Evolutionary conservation across 768 basidiomycete species (phyloP).

Genomic region (Inosperma sp.): DNA sequence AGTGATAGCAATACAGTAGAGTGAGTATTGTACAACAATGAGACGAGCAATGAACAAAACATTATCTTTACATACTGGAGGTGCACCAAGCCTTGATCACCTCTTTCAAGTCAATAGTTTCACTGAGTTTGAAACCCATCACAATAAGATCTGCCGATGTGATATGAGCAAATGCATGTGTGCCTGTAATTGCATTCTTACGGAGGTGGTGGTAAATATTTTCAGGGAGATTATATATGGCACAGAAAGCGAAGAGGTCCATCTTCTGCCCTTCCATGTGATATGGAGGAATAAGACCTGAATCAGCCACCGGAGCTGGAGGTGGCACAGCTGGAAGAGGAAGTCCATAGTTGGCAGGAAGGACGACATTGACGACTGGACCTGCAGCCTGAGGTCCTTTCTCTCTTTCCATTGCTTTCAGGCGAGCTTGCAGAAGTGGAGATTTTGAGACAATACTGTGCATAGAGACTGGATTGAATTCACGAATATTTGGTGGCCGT

Average conservation of each 20-base stretch:
- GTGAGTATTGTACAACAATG: not conserved
- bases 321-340: not conserved
- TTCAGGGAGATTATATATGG: not conserved
- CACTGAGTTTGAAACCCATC: conserved; percentile 7
- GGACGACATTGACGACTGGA: conserved; percentile 9
- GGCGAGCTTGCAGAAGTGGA: conserved; percentile 12
- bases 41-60: not conserved
- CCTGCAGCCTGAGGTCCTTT: not conserved
- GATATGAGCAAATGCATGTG: conserved; percentile 5
- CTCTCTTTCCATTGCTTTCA: conserved; percentile 11
- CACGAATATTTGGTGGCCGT: not conserved
- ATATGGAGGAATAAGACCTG: conserved; percentile 10
- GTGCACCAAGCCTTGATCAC: not conserved
- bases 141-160: not conserved
- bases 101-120: conserved; percentile 4
- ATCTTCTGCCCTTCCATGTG: not conserved
- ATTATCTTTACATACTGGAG: not conserved
- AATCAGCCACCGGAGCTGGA: not conserved
- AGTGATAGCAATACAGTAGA: not conserved
- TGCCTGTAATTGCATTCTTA: not conserved
- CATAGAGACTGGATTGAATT: conserved; percentile 9
- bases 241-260: not conserved
- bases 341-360: conserved; percentile 2
- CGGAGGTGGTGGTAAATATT: not conserved
- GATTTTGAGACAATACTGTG: conserved; percentile 7